Conservation (phyloP, 2,329 filamentous ascomycete genomes). For the Xylariaceae sp. region DNA sequence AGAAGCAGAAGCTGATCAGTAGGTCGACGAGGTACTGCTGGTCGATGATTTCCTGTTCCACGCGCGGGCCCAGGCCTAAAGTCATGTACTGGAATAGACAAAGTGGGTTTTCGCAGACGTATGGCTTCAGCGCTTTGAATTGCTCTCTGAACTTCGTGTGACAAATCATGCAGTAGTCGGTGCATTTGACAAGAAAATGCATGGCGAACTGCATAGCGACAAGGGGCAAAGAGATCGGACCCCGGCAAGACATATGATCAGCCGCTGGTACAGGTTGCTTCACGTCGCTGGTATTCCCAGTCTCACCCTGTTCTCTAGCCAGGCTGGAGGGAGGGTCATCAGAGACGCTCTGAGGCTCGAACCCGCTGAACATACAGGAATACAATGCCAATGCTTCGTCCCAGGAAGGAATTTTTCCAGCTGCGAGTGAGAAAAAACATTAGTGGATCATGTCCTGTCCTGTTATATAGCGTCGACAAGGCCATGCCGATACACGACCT, state of each 20-base stretch:
- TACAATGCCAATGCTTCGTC: constrained; percentile 46
- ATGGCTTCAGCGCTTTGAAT: constrained; percentile 68
- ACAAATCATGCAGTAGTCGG: constrained; percentile 82
- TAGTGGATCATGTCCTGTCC: no score
- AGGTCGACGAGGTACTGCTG: constrained; percentile 82
- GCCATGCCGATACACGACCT: no score
- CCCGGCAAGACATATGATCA: constrained; percentile 32
- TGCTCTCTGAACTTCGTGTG: constrained; percentile 61
- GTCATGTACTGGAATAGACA: constrained; percentile 87
- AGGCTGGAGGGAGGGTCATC: no score
- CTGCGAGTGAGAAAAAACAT: not conserved
- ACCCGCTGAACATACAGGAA: not conserved
- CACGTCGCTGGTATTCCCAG: not conserved
- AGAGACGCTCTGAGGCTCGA: no score
- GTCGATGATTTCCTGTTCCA: constrained; percentile 76
- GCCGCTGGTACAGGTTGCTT: constrained; percentile 22
- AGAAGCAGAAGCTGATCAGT: constrained; percentile 75
- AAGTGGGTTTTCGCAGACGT: constrained; percentile 68
- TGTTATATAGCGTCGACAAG: no score
- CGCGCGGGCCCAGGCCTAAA: constrained; percentile 76
- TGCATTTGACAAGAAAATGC: constrained; percentile 72
- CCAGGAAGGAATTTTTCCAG: constrained; percentile 8
- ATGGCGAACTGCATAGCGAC: constrained; percentile 69
- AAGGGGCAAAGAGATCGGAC: constrained; percentile 47
- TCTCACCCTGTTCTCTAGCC: no score